These are phyloP conservation scores for Miamiensis avidus DNA, from an alignment of 169 alveolate species.

Conservation along the genomic window DNA sequence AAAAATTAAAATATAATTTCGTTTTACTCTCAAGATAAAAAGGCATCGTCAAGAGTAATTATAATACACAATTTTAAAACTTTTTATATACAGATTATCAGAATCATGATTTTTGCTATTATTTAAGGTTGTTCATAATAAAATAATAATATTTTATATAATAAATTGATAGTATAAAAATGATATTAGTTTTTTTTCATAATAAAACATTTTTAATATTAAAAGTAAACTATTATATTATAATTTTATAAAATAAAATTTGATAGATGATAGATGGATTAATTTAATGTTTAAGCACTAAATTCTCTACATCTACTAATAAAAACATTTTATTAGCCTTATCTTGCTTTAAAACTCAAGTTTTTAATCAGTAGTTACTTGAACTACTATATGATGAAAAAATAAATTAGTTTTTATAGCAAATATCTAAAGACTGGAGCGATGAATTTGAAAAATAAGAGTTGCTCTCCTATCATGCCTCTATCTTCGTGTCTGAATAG, in stretches of 20 bases:
- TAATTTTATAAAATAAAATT: not conserved
- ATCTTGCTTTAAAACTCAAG: not conserved
- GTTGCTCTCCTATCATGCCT: not conserved
- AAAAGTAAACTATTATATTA: not conserved
- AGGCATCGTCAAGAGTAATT: too few species aligned
- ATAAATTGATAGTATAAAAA: too few species aligned
- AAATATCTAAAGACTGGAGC: not conserved
- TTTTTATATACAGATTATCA: too few species aligned
- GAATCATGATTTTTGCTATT: too few species aligned
- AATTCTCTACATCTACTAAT: not conserved
- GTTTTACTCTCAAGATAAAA: too few species aligned
- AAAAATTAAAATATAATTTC: not conserved
- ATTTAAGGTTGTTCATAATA: too few species aligned
- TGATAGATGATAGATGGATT: conserved; percentile 1
- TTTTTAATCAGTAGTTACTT: not conserved
- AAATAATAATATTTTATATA: too few species aligned
- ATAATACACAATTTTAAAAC: too few species aligned
- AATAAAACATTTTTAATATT: not conserved
- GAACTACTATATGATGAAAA: conserved; percentile 13
- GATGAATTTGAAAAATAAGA: conserved; percentile 2
- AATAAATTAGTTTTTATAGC: not conserved
- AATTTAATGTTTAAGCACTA: not conserved
- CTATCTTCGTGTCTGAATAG: not conserved
- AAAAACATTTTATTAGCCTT: conserved; percentile 1
- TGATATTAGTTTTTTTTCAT: too few species aligned